Evolutionary conservation across 2,329 filamentous ascomycete species (phyloP).

Genomic region (Aureobasidium sp.): DNA sequence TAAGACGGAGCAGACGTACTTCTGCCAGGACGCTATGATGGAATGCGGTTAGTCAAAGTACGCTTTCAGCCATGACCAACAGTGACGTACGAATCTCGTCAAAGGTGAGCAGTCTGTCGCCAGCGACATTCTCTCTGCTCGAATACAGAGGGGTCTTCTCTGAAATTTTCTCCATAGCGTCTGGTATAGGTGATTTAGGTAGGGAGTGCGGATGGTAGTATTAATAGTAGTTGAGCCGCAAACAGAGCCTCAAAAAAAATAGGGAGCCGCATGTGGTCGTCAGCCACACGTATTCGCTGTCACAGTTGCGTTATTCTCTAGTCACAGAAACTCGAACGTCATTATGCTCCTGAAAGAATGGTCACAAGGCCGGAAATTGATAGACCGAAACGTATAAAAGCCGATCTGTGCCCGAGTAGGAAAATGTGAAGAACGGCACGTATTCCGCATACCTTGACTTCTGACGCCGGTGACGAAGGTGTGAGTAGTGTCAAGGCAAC

Average conservation of each 20-base stretch:
- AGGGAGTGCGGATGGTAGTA: not conserved
- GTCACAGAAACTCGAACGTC: not conserved
- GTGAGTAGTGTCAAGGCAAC: not conserved
- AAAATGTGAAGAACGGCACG: not conserved
- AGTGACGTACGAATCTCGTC: slow-evolving; percentile 14
- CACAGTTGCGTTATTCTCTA: not conserved
- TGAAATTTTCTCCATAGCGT: not conserved
- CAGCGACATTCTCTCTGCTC: not conserved
- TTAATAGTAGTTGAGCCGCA: slow-evolving; percentile 8
- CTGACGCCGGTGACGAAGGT: not conserved
- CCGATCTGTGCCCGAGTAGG: not conserved
- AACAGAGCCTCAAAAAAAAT: not conserved
- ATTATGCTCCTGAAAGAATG: not conserved
- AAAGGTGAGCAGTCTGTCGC: slow-evolving; percentile 3
- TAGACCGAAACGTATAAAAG: not conserved
- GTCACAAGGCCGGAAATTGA: not conserved
- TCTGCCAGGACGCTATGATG: slow-evolving; percentile 10
- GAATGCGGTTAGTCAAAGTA: not conserved
- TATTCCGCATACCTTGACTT: not conserved
- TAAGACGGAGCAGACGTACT: not conserved
- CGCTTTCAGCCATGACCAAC: not conserved
- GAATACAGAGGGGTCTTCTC: not conserved
- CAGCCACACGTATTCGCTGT: not conserved
- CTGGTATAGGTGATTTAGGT: not conserved
- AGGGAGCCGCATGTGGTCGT: not conserved